Conservation (phyloP, 768 basidiomycete species). For the Nidula microcarpa region DNA sequence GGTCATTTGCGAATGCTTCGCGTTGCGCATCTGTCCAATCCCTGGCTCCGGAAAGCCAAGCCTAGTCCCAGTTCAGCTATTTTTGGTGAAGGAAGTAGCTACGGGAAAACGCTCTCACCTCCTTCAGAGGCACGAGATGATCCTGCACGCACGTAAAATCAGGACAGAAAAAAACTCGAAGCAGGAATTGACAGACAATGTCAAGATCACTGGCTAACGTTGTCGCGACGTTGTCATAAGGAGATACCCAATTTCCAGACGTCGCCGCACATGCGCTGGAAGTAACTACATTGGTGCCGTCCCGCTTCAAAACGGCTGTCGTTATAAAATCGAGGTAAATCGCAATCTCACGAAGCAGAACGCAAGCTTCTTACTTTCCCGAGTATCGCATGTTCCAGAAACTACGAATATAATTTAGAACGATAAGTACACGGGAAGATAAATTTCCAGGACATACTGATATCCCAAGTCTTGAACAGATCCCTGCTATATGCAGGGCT, state of each 20-base stretch:
- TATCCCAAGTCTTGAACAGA: constrained; percentile 46
- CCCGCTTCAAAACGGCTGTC: constrained; percentile 36
- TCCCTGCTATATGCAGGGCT: constrained; percentile 34
- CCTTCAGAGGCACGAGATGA: constrained; percentile 48
- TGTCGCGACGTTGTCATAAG: constrained; percentile 45
- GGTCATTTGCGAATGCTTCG: constrained; percentile 50
- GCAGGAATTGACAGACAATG: constrained; percentile 30
- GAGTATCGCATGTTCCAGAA: constrained; percentile 45
- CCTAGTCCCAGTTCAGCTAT: constrained; percentile 32
- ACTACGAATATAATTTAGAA: constrained; percentile 20
- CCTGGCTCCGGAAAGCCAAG: constrained; percentile 53
- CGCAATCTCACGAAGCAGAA: neutral
- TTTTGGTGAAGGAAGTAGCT: neutral
- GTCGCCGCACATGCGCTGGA: constrained; percentile 32
- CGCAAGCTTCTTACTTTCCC: constrained; percentile 34
- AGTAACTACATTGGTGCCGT: constrained; percentile 38
- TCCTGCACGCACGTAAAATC: constrained; percentile 24
- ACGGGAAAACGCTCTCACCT: constrained; percentile 22
- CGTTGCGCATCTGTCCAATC: constrained; percentile 46
- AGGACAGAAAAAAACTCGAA: neutral
- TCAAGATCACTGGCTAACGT: constrained; percentile 41
- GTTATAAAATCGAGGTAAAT: neutral
- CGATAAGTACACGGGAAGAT: neutral
- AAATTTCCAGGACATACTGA: constrained; percentile 23
- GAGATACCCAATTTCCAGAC: constrained; percentile 45